These are phyloP conservation scores for Serendipita sp. DNA, from an alignment of 768 basidiomycete species.

Conservation along the genomic window DNA sequence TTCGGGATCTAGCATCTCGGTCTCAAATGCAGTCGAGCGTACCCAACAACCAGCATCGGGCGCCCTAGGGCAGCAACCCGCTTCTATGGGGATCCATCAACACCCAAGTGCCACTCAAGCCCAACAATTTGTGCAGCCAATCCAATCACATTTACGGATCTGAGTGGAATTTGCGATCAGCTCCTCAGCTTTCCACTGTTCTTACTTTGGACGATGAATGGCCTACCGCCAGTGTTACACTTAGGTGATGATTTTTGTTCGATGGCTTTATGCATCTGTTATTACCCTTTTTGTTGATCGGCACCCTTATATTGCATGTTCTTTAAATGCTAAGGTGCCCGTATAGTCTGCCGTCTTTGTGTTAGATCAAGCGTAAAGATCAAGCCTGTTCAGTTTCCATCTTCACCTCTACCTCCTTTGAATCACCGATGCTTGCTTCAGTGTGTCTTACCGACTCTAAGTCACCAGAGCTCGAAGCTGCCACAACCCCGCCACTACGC, in stretches of 20 bases:
- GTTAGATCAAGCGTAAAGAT: no score
- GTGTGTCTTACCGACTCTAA: no score
- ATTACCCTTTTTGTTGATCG: background rate
- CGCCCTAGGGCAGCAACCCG: background rate
- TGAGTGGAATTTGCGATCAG: background rate
- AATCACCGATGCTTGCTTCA: no score
- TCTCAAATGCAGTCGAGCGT: conserved; percentile 1
- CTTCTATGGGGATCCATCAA: background rate
- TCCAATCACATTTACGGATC: background rate
- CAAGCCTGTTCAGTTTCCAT: no score
- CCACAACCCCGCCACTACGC: background rate
- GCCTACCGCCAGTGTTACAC: background rate
- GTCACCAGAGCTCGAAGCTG: background rate
- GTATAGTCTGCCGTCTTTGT: no score
- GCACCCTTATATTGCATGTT: background rate
- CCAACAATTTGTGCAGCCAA: background rate
- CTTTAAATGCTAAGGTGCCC: no score
- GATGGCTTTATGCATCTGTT: background rate
- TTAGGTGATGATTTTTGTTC: background rate
- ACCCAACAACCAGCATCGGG: background rate
- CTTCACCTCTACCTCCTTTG: no score
- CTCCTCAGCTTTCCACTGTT: background rate
- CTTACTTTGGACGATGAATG: background rate
- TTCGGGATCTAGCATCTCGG: background rate
- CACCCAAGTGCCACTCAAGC: background rate